A percentile compares a stretch with the other conserved stretches of the same genome.
Conservation (phyloP, 2,329 filamentous ascomycete species). For the Bertia moriformis region DNA sequence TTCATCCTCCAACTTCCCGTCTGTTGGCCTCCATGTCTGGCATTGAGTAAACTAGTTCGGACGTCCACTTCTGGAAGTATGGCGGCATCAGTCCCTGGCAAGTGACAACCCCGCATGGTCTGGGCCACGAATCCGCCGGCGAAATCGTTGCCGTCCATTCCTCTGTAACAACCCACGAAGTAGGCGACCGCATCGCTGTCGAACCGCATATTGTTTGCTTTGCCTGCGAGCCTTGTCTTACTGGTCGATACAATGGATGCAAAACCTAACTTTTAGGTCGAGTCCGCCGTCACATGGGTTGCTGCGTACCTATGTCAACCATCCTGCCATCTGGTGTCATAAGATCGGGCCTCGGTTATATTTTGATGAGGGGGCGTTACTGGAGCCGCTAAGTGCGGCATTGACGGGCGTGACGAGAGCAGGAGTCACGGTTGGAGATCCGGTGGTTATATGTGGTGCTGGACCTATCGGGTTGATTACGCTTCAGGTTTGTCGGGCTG, state of each 20-base stretch:
- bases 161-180: conserved; percentile 62
- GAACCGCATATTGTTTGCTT: conserved; percentile 90
- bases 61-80: conserved; percentile 94
- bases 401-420: conserved; percentile 78
- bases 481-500: conserved; percentile 68
- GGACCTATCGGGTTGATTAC: conserved; percentile 89
- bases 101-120: conserved; percentile 73
- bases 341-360: conserved; percentile 88
- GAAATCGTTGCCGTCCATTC: conserved; percentile 69
- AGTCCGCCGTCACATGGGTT: conserved; percentile 81
- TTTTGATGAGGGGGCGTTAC: conserved; percentile 76
- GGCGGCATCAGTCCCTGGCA: conserved; percentile 95
- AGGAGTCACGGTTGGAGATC: conserved; percentile 67
- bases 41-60: conserved; percentile 57
- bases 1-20: no score
- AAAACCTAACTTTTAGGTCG: conserved; percentile 73
- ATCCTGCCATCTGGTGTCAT: conserved; percentile 88
- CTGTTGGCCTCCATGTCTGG: conserved; percentile 6
- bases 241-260: conserved; percentile 90
- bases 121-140: conserved; percentile 87
- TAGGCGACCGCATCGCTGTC: conserved; percentile 81
- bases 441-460: conserved; percentile 78
- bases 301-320: conserved; percentile 82
- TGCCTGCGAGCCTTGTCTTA: conserved; percentile 78
- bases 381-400: conserved; percentile 82